Evolutionary conservation across 1,284 basidiomycete species (phyloP), one percentile per base, ranked within the genome.

Genomic region (Marasmius tenuissimus): DNA sequence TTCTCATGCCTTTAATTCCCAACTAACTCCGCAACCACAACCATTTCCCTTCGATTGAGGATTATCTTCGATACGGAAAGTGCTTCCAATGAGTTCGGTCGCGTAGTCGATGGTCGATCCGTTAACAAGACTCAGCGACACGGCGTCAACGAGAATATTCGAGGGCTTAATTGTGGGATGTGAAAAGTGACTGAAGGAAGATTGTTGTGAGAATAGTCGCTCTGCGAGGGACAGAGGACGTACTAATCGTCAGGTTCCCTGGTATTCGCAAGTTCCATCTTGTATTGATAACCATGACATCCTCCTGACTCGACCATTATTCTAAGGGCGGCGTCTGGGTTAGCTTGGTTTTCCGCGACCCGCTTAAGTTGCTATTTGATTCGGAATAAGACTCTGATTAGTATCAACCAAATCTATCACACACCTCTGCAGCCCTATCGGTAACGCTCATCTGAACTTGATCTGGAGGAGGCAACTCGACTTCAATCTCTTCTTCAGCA

Each of bases 231-330:
- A 27, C 27, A 27, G 27, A 55, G 45, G 1, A 76, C 89, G 71
- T 71, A 94, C 94, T 95, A 96, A 75, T 96, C 94, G 63, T 93
- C 91, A 5, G 78, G 76, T 57, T 81, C 76, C 7, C 81, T 81
- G 27, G 76, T 72, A 51, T 80, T 82, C 2, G 90, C 87, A 0
- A 96, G 81, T 62, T 89, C 86, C 81, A 97, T 85, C 72, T 93
- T 94, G 76, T 96, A 96, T 70, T 96, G 93, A 70, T 96, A 96
- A 37, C 94, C 94, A 69, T 97, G 94, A 69, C 94, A 96, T 40
- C 94, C 95, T 16, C 94, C 94, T 3, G 91, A 93, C 71, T 96
- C 93, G 27, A 97, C 92, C 0, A 86, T 78, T 68, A 97, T 81
- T 63, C 93, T 81, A 14, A 96, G 78, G 1, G 87, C 89, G 20